Evolutionary conservation across 805 yeast genomes (phyloP).

Genomic region (Ogataea glucozyma): DNA sequence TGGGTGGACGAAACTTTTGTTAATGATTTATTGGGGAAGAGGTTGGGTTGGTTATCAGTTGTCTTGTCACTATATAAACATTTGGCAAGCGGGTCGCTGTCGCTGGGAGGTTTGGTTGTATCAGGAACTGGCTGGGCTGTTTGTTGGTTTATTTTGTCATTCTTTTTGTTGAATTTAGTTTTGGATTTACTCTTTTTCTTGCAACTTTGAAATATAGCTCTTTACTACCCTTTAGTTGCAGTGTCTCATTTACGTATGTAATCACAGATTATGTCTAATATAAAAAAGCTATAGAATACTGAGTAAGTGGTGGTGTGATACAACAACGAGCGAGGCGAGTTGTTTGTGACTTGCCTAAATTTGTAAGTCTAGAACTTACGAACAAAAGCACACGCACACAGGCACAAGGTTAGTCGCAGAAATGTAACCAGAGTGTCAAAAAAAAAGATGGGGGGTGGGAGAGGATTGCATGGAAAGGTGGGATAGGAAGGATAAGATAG

Average conservation of each 20-base stretch:
- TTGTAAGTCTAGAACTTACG: too few species aligned
- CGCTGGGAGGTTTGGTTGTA: conserved; percentile 4
- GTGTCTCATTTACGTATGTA: too few species aligned
- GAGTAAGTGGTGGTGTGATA: not conserved
- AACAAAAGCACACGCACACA: not conserved
- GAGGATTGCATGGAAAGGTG: too few species aligned
- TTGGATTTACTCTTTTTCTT: not conserved
- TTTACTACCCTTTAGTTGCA: conserved; percentile 6
- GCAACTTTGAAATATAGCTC: conserved; percentile 2
- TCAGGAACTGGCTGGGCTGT: conserved; percentile 17
- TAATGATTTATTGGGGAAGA: not conserved
- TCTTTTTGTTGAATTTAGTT: not conserved
- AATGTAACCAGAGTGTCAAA: too few species aligned
- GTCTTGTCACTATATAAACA: not conserved
- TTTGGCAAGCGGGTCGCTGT: not conserved
- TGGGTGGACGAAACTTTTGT: not conserved
- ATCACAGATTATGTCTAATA: conserved; percentile 1
- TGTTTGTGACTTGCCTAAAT: too few species aligned
- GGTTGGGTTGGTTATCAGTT: not conserved
- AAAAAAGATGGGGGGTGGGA: too few species aligned
- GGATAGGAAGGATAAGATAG: too few species aligned
- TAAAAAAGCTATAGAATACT: conserved; percentile 2
- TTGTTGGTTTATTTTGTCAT: conserved; percentile 4
- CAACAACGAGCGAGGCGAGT: too few species aligned
- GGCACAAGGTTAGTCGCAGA: too few species aligned